phyloP scores from a whole-genome alignment of 1,284 basidiomycete species.

The Ganoderma boninense region DNA sequence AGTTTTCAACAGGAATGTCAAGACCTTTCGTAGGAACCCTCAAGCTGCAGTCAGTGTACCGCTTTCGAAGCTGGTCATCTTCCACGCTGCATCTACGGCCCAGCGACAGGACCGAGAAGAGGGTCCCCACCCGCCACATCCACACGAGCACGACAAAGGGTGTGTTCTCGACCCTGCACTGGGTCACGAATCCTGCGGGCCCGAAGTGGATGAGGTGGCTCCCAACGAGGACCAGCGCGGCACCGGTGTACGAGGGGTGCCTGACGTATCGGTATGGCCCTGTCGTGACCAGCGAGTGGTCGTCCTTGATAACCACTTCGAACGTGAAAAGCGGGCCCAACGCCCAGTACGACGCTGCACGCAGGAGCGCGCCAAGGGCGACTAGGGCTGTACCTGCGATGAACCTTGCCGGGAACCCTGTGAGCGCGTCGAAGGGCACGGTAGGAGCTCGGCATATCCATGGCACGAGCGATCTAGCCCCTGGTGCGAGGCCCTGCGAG shows the following conservation, averaged over 20 bases:
- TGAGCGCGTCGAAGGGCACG: slow-evolving; percentile 3
- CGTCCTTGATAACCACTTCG: slow-evolving; percentile 35
- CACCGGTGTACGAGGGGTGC: slow-evolving; percentile 40
- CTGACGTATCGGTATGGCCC: slow-evolving; percentile 40
- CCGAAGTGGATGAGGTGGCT: slow-evolving; percentile 22
- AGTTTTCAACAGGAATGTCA: no score
- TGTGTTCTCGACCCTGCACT: slow-evolving; percentile 18
- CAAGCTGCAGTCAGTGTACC: background rate
- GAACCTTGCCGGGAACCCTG: slow-evolving; percentile 21
- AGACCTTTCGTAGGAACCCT: no score
- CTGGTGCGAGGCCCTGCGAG: slow-evolving; percentile 34
- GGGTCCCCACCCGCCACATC: slow-evolving; percentile 7
- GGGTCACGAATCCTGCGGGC: slow-evolving; percentile 11
- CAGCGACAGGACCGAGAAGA: slow-evolving; percentile 20
- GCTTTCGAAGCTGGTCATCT: slow-evolving; percentile 18
- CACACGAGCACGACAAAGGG: background rate
- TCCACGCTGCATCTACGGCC: slow-evolving; percentile 22
- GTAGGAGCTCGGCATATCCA: background rate
- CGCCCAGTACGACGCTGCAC: slow-evolving; percentile 32
- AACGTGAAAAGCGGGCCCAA: slow-evolving; percentile 39
- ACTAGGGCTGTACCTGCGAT: slow-evolving; percentile 4
- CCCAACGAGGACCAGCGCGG: slow-evolving; percentile 38
- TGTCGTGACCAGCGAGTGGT: slow-evolving; percentile 35
- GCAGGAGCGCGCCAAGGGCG: slow-evolving; percentile 27
- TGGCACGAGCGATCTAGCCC: background rate